phyloP scores from a whole-genome alignment of 2,329 filamentous ascomycete genomes.

The Pseudogymnoascus sp. region DNA sequence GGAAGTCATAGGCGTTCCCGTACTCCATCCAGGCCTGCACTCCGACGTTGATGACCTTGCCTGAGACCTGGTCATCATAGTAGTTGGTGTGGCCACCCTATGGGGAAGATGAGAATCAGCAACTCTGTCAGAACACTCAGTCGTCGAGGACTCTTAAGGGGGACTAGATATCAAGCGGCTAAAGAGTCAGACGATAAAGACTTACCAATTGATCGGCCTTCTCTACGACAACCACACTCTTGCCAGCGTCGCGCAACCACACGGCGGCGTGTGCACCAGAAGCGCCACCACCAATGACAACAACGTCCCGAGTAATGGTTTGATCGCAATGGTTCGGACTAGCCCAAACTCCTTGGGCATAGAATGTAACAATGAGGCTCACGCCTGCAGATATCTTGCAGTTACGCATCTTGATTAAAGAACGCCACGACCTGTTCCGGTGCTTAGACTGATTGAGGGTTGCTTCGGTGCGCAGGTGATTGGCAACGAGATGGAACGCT shows the following conservation, averaged over 20 bases:
- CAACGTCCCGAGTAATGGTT: not conserved
- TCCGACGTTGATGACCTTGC: slow-evolving; percentile 30
- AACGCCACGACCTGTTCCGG: not conserved
- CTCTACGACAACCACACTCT: slow-evolving; percentile 34
- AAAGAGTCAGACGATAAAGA: not conserved
- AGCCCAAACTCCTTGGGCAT: not conserved
- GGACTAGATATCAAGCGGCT: not conserved
- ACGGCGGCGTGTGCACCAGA: slow-evolving; percentile 35
- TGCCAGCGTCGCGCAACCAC: slow-evolving; percentile 30
- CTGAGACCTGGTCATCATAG: slow-evolving; percentile 33
- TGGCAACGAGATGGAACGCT: not conserved
- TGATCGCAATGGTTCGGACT: not conserved
- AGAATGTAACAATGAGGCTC: not conserved
- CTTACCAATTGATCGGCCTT: slow-evolving; percentile 25
- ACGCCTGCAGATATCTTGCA: not conserved
- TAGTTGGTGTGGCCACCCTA: slow-evolving; percentile 41
- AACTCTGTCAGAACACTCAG: not conserved
- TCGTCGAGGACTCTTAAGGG: not conserved
- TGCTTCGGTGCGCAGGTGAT: not conserved
- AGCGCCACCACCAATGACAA: slow-evolving; percentile 36
- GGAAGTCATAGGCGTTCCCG: slow-evolving; percentile 28
- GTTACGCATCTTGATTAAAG: not conserved
- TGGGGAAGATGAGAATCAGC: not conserved
- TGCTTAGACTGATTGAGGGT: not conserved
- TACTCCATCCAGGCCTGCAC: slow-evolving; percentile 23